Evolutionary conservation across 2,329 filamentous ascomycete species (phyloP).

Genomic region (Fusarium chuoi): DNA sequence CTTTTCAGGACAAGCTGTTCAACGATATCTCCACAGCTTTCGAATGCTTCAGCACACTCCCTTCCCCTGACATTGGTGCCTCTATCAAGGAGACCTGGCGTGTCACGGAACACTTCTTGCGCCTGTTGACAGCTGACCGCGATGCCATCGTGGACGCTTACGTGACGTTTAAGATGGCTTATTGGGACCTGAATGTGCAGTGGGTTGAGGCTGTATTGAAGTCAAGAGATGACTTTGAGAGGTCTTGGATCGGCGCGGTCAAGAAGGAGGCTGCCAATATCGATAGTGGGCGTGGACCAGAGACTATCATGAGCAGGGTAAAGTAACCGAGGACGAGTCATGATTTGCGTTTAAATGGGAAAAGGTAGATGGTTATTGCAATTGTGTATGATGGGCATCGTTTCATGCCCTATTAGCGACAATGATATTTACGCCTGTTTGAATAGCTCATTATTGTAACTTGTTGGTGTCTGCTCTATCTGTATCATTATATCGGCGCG

Average conservation of each 20-base stretch:
- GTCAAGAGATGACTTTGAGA: conserved; percentile 91
- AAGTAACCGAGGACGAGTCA: conserved; percentile 62
- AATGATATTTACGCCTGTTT: conserved; percentile 25
- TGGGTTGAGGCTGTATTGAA: conserved; percentile 96
- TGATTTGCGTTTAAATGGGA: conserved; percentile 6
- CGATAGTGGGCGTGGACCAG: conserved; percentile 79
- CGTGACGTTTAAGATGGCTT: conserved; percentile 81
- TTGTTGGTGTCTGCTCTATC: background rate
- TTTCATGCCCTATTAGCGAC: conserved; percentile 36
- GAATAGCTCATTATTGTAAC: conserved; percentile 13
- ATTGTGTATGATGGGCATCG: conserved; percentile 31
- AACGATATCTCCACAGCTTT: conserved; percentile 93
- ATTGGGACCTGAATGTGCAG: conserved; percentile 93
- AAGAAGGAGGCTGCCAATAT: conserved; percentile 91
- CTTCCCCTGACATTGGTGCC: conserved; percentile 74
- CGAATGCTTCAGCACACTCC: conserved; percentile 81
- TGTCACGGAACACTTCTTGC: conserved; percentile 85
- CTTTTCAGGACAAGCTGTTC: conserved; percentile 92
- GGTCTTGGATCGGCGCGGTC: conserved; percentile 86
- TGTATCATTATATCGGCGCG: background rate
- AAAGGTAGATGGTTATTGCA: background rate
- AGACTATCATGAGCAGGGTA: conserved; percentile 95
- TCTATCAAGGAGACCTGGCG: conserved; percentile 93
- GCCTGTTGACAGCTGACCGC: conserved; percentile 81
- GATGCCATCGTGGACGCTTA: conserved; percentile 80